Evolutionary conservation across 2,329 filamentous ascomycete species (phyloP), one percentile per base, ranked within the genome.

Genomic region (Bretziella fagacearum): DNA sequence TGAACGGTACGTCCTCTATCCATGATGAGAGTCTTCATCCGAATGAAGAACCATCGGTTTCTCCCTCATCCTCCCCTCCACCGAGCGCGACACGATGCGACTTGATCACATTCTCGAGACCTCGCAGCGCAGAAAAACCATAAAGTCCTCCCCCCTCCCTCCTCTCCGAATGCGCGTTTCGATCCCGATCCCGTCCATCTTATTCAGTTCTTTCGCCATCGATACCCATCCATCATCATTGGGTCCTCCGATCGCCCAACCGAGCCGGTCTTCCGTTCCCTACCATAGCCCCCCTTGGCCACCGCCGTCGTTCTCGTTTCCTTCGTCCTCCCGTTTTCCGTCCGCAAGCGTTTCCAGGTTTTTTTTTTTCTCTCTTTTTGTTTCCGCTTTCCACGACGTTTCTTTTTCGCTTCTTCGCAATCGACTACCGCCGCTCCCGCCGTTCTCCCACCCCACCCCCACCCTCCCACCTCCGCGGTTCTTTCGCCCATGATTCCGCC

Each of bases 1-100:
- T 83, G 89, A 96, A 87, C 86, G 89, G 85, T 95, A 94, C 78
- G 87, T 93, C 74, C 45, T 44, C 18, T 46, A 26, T 33, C 36
- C 42, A 26, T 46, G 10, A 25, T 18, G 30, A 33, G 30, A 10
- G 13, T 15, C 30, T 10, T 33, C 17, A 15, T n/a, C 13, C 17
- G 13, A 5, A 10, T n/a, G 13, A 6, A n/a, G 11, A 33, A n/a
- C 17, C 30, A 6, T 33, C 30, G 30, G 30, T 15, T 33, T 15
- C 11, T n/a, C 13, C 30, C 30, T 39, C 22, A 39, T 18, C 20
- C 36, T 18, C 13, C 15, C 20, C 36, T 18, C 22, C 35, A 20
- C 20, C 23, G 23, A 29, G 18, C 26, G 26, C 40, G 40, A 30
- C 26, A 18, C 30, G 40, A 43, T 43, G 40, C 26, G 40, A 43